These are phyloP conservation scores for Scedosporium aurantiacum DNA, from an alignment of 2,329 filamentous ascomycete genomes.

Conservation along the genomic window DNA sequence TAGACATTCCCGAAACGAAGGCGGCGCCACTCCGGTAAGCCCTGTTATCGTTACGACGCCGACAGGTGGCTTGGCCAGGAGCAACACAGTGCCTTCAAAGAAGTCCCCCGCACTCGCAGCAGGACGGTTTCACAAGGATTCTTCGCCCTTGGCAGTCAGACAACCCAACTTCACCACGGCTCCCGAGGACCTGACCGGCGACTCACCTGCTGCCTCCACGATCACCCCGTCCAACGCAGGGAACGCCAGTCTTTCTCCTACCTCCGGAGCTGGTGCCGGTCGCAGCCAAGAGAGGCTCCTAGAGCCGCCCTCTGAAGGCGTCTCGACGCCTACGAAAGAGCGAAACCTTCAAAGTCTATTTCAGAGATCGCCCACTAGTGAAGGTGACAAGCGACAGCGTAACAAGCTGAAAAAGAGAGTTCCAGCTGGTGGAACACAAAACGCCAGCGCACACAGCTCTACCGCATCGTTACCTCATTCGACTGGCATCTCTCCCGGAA, in stretches of 20 bases:
- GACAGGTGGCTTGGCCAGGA: slow-evolving; percentile 47
- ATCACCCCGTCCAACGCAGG: slow-evolving; percentile 16
- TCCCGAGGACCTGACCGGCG: slow-evolving; percentile 23
- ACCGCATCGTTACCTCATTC: slow-evolving; percentile 56
- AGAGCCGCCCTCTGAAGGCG: slow-evolving; percentile 25
- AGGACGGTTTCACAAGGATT: slow-evolving; percentile 47
- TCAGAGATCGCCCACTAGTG: slow-evolving; percentile 49
- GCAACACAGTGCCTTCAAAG: slow-evolving; percentile 90
- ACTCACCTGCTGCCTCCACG: not conserved
- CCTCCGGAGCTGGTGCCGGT: slow-evolving; percentile 21
- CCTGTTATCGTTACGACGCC: slow-evolving; percentile 44
- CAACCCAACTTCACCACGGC: slow-evolving; percentile 14
- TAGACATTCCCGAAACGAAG: slow-evolving; percentile 59
- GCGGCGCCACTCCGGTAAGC: slow-evolving; percentile 59
- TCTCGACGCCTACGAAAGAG: slow-evolving; percentile 50
- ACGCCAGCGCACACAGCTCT: slow-evolving; percentile 74
- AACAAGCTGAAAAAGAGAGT: slow-evolving; percentile 80
- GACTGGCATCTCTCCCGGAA: slow-evolving; percentile 32
- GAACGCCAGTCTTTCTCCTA: slow-evolving; percentile 17
- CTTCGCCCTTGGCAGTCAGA: slow-evolving; percentile 12
- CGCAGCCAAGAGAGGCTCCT: slow-evolving; percentile 39
- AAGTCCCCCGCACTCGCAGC: slow-evolving; percentile 63
- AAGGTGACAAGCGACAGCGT: slow-evolving; percentile 57
- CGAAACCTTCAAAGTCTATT: slow-evolving; percentile 60
- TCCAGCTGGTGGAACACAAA: slow-evolving; percentile 61